phyloP scores from a whole-genome alignment of 2,329 filamentous ascomycete genomes.

The Epichloe brachyelytri region DNA sequence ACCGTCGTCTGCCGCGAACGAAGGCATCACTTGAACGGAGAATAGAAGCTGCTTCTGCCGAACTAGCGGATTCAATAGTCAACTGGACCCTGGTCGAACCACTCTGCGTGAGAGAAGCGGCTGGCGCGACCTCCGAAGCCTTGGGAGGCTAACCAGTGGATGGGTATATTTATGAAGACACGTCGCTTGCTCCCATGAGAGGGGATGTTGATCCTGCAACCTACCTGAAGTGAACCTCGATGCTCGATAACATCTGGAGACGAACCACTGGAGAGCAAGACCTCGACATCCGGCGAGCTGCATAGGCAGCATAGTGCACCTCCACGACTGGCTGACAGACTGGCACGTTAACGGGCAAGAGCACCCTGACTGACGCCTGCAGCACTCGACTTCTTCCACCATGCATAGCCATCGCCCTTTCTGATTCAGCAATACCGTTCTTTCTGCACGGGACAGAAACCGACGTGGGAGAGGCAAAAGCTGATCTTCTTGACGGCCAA shows the following conservation, averaged over 20 bases:
- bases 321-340: background rate
- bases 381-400: constrained; percentile 2
- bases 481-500: background rate
- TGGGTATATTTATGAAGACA: too few relatives aligned
- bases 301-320: background rate
- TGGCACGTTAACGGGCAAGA: background rate
- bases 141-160: too few relatives aligned
- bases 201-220: too few relatives aligned
- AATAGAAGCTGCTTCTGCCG: too few relatives aligned
- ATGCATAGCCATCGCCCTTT: constrained; percentile 6
- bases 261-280: background rate
- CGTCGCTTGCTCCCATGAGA: too few relatives aligned
- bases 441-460: background rate
- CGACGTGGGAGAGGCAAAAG: background rate
- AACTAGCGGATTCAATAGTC: background rate
- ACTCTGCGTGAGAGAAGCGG: background rate
- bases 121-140: background rate
- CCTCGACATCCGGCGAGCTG: background rate
- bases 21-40: too few relatives aligned
- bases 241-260: background rate
- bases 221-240: too few relatives aligned
- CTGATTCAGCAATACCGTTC: constrained; percentile 1
- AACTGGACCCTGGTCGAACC: background rate
- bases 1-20: too few relatives aligned
- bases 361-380: background rate